Evolutionary conservation across 805 yeast species (phyloP), one percentile per base, ranked within the genome.

Genomic region (Kodamaea fukazawae): DNA sequence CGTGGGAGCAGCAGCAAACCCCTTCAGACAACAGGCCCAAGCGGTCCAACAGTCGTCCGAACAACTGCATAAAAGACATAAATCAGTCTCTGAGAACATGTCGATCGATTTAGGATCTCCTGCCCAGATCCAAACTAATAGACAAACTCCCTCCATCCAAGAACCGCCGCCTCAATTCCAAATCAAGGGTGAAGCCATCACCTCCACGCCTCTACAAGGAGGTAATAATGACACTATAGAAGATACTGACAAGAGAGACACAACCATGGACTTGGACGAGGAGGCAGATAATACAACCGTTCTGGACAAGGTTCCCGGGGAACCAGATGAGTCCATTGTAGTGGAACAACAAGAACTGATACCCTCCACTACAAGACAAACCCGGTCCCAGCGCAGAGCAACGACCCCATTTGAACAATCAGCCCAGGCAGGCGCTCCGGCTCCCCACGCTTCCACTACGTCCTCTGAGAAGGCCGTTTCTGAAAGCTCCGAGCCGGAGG

Each of bases 11-110:
- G 26, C 13, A 36, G 44, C 29, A 44, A 20, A 40, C 31, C 36
- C 43, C 3, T 42, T 45, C 34, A 36, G 46, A 18, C 16, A 32
- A 9, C 49, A 40, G 29, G 37, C 42, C 4, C 38, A 33, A 6
- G 42, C 14, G 4, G 45, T 36, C 25, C 45, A 40, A 40, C 18
- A 25, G 25, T 22, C 22, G 15, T 20, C 20, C 10, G 30, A 36
- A 25, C 33, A 38, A 14, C 45, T 49, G 28, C 72, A 69, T 46
- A 68, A 68, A 47, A 49, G 74, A 10, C 71, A 67, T 46, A 66
- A 64, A 47, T 58, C 60, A 14, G 42, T 43, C 7, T 44, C 58
- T 3, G 65, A 60, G 20, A 60, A 57, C 38, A 57, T 58, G 60
- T 51, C 63, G 11, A 53, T 60, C 4, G 68, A 60, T 40, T 38